Percentiles rank a stretch among this genome's conserved stretches.
Evolutionary conservation across 2,329 filamentous ascomycete genomes (phyloP).

Genomic region (Arthrobotrys pseudoclavata): DNA sequence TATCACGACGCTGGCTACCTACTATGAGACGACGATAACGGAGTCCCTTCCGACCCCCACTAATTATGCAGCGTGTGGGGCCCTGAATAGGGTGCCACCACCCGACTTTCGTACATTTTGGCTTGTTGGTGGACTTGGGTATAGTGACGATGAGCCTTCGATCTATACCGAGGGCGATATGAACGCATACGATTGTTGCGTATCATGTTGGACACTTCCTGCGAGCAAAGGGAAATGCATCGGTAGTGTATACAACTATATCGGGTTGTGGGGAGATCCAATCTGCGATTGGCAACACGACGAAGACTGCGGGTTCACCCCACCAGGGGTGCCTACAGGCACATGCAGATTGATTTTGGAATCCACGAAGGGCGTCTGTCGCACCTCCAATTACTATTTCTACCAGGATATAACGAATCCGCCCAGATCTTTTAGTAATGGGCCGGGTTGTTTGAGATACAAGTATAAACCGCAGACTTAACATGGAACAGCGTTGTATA

Average conservation of each 20-base stretch:
- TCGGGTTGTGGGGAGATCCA: not conserved
- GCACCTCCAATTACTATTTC: not conserved
- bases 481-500: too few relatives aligned
- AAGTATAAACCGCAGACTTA: too few relatives aligned
- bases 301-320: not conserved
- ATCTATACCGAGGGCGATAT: not conserved
- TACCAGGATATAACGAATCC: not conserved
- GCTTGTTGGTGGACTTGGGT: not conserved
- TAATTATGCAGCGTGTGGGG: constrained; percentile 13
- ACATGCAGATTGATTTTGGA: constrained; percentile 20
- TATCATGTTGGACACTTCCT: constrained; percentile 25
- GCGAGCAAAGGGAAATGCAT: constrained; percentile 18
- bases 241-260: constrained; percentile 16
- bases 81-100: constrained; percentile 6
- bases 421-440: not conserved
- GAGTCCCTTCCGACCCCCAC: not conserved
- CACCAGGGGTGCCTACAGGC: not conserved
- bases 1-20: not conserved
- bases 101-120: not conserved
- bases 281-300: not conserved
- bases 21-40: not conserved
- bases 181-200: constrained; percentile 26
- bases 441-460: constrained; percentile 15
- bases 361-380: not conserved
- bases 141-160: not conserved